Evolutionary conservation across 148 eudicot genomes (phyloP), one percentile per base, ranked within the genome.

Genomic region (Fallopia convolvulus): DNA sequence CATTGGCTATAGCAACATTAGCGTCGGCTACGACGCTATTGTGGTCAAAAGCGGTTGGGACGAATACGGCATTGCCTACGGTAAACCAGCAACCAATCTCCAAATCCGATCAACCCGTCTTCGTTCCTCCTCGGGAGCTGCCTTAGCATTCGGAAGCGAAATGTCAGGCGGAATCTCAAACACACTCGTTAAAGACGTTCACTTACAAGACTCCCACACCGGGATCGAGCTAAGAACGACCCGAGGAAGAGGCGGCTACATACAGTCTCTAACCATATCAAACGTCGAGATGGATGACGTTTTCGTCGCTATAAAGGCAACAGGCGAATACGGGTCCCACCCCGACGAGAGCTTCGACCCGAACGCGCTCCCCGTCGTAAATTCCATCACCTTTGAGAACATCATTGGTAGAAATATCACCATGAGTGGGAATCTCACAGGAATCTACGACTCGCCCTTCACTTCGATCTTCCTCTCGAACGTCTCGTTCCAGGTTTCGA

Each of bases 31-130:
- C 63, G 93, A 88, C 74, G 88, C 88, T 23, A 74, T 90, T 70
- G 86, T 76, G 8, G 84, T 90, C 3, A 90, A 90, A 82, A 90
- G 93, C 17, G 93, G 93, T 32, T 90, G 93, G 93, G 93, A 90
- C 9, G 88, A 90, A 68, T 90, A 90, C 39, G 93, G 93, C 6
- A 88, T 90, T 70, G 65, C 88, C 18, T 86, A 83, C 48, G 77
- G 77, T 26, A 82, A 56, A 79, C 88, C 93, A 8, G 85, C 89
- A 41, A 74, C 83, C 49, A 46, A 82, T 46, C 83, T 90, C 39
- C 87, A 86, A 52, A 77, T 90, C 44, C 74, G 79, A 72, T 80
- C 75, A 36, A 77, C 80, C 17, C 73, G 74, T 36, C 88, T 90
- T 46, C 77, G 75, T 68, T 87, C 91, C 73, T 80, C 74, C 73